phyloP scores from a whole-genome alignment of 495 filamentous ascomycete genomes.

The Usnea hakonensis region DNA sequence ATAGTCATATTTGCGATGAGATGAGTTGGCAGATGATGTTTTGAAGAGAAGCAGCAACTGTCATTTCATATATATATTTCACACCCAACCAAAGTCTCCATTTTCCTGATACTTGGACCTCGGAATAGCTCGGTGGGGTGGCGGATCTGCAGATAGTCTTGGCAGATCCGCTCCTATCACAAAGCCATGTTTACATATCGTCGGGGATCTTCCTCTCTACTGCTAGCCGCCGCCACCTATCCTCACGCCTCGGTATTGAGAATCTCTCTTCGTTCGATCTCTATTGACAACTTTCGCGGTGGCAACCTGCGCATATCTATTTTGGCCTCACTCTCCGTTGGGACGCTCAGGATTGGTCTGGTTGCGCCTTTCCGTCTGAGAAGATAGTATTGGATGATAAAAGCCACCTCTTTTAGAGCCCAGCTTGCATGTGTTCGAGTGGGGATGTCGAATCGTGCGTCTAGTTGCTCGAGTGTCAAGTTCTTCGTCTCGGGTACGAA shows the following conservation, averaged over 20 bases:
- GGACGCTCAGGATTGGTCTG: conserved; percentile 3
- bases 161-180: conserved; percentile 1
- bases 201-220: neutral
- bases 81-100: neutral
- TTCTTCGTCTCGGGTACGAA: conserved; percentile 56
- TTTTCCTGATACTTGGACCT: neutral
- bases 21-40: neutral
- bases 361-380: conserved; percentile 8
- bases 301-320: conserved; percentile 4
- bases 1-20: neutral
- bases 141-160: neutral
- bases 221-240: neutral
- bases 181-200: too few relatives aligned
- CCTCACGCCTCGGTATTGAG: neutral
- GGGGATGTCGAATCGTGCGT: conserved; percentile 25
- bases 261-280: neutral
- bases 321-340: neutral
- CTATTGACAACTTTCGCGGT: conserved; percentile 4
- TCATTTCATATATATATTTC: neutral
- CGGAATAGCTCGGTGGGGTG: neutral
- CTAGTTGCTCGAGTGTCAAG: conserved; percentile 43
- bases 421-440: conserved; percentile 13
- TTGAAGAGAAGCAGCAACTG: neutral
- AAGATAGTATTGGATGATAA: conserved; percentile 13
- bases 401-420: conserved; percentile 14